Percentiles rank a stretch among this genome's conserved stretches.
These are phyloP conservation scores for Fusarium longipes DNA, from an alignment of 2,329 filamentous ascomycete species.

Conservation along the genomic window DNA sequence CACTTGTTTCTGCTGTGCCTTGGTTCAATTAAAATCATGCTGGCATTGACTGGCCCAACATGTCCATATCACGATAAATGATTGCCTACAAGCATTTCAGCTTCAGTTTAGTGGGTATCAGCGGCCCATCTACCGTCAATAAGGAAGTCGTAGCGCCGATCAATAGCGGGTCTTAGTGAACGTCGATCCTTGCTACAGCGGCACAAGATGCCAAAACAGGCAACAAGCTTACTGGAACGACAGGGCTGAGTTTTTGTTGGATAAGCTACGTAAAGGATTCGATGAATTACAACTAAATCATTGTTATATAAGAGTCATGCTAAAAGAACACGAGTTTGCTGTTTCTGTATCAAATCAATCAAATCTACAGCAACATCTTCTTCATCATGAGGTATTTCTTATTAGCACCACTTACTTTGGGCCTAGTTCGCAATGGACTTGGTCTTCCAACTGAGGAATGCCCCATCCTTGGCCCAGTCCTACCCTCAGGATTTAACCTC, in stretches of 20 bases:
- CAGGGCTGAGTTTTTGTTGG: not conserved
- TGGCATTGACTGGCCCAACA: not conserved
- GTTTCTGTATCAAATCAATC: not conserved
- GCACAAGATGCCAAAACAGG: not conserved
- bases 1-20: not conserved
- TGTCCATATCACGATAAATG: not conserved
- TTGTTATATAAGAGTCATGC: not conserved
- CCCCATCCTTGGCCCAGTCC: constrained; percentile 33
- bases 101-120: not conserved
- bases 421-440: not conserved
- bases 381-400: not conserved
- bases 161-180: not conserved
- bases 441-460: not conserved
- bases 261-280: not conserved
- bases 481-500: constrained; percentile 36
- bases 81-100: too few species aligned
- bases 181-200: not conserved
- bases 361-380: not conserved
- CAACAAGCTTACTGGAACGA: not conserved
- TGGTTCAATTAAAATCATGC: not conserved
- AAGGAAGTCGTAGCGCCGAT: not conserved
- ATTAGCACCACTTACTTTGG: not conserved
- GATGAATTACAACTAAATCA: not conserved
- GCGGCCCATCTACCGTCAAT: not conserved
- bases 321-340: too few species aligned